These are phyloP conservation scores for Cryptosporidium viatorum DNA, from an alignment of 169 alveolate species.

Conservation along the genomic window DNA sequence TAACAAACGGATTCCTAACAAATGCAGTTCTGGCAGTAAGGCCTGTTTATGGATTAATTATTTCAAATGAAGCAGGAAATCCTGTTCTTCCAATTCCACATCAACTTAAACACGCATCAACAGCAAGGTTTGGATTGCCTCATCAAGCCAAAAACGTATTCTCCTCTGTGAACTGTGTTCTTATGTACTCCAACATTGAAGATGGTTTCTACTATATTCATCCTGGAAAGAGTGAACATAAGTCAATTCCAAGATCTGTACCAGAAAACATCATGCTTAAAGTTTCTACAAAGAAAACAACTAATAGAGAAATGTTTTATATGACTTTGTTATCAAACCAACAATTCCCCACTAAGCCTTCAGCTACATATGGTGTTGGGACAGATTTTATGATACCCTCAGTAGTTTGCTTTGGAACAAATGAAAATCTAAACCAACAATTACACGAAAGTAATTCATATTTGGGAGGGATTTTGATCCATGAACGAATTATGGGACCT, in stretches of 20 bases:
- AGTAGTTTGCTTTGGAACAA: conserved; percentile 60
- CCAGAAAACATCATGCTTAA: conserved; percentile 57
- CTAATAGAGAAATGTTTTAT: conserved; percentile 61
- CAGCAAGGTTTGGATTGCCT: conserved; percentile 45
- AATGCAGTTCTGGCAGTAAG: conserved; percentile 56
- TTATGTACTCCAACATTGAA: conserved; percentile 2
- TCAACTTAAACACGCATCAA: conserved; percentile 39
- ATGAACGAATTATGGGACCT: conserved; percentile 64
- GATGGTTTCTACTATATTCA: conserved; percentile 25
- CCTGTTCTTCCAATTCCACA: conserved; percentile 40
- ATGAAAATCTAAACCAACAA: conserved; percentile 38
- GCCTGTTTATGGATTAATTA: conserved; percentile 10
- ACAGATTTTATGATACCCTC: conserved; percentile 52
- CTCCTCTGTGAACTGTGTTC: conserved; percentile 42
- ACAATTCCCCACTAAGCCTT: conserved; percentile 56
- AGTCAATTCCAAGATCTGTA: conserved; percentile 22
- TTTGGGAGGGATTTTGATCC: conserved; percentile 54
- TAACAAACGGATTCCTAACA: conserved; percentile 43
- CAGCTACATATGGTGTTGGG: conserved; percentile 66
- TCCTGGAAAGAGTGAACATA: conserved; percentile 61
- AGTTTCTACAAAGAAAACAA: conserved; percentile 30
- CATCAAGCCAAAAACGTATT: conserved; percentile 49
- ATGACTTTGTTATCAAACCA: conserved; percentile 46
- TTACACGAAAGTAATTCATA: conserved; percentile 37
- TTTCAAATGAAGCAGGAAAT: conserved; percentile 27